Base-by-base conservation (phyloP, 2,329 filamentous ascomycete genomes). In the Pseudogymnoascus sp. region DNA sequence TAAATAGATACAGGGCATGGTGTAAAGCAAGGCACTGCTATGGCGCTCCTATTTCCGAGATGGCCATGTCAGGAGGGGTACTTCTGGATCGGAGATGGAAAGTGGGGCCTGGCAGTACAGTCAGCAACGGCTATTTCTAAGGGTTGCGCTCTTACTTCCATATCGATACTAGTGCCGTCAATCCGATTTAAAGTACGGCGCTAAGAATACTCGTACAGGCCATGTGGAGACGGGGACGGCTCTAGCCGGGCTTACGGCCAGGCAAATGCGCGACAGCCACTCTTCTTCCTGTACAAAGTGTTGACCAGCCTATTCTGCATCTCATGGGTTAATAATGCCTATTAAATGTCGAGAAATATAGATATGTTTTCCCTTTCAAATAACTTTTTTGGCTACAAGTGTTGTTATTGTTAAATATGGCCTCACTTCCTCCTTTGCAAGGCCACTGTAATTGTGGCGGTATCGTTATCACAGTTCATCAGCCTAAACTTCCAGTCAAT, bases 361-460 rank as follows among this genome's bases (percentile, higher is more conserved):
- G 44, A 29, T 50, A 50, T 29, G 23, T 7, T 29, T 50, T 50
- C 7, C 15, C 7, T 10, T 17, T 29, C 21, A 23, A 23, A 44
- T 26, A 23, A 7, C 1, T n/a, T 26, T 50, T 50, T 11, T 29
- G 4, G 7, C 23, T 17, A 13, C 44, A 29, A 29, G 11, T 50
- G 15, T 29, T 50, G 26, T 23, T 23, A 29, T 29, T 50, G 26
- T 46, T 23, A 29, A 17, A 17, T 29, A 50, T 50, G 44, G 44
- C 44, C 15, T n/a, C 44, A 50, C 44, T 50, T 50, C 23, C 23
- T 29, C 44, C 23, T 17, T 29, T 50, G 26, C 15, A 50, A 29
- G 65, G 65, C 13, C 60, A 59, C 44, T 67, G 65, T 11, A 67
- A 67, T 29, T 67, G 64, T 44, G 65, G 65, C 0, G 53, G 40